Evolutionary conservation across 1,139 yeast genomes (phyloP), one percentile per base, ranked within the genome.

Genomic region (Yamadazyma dushanensis): DNA sequence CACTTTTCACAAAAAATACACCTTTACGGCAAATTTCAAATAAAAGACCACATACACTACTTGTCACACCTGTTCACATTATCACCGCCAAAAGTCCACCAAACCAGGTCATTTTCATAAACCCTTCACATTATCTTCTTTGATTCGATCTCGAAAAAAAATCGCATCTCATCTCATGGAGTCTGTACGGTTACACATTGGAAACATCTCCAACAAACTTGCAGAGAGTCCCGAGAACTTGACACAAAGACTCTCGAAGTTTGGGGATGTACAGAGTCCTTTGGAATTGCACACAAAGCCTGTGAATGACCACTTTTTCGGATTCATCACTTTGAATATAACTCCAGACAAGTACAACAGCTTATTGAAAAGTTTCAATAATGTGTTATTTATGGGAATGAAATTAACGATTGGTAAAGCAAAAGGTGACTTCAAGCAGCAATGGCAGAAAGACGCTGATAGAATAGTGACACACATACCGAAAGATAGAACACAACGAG

Each of bases 311-410:
- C 73, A 67, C 37, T 68, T 70, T 49, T 90, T 80, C 63, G 97
- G 82, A 1, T 88, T 73, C 49, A 57, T 85, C 2, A 78, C 83
- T 8, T 60, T 90, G 56, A 61, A 67, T 8, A 57, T 81, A n/a
- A 61, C 70, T 0, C 63, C 69, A 7, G 62, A 63, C 13, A 59
- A 68, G 19, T 73, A 67, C 40, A 63, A 60, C 1, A 73, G 73
- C 31, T 60, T 90, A 40, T 73, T 73, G 41, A 56, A 63, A 5
- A 65, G 83, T 1, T 72, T 86, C 43, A 74, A 86, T 54, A 94
- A 90, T 16, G 76, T 83, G 1, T 72, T 73, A 26, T 90, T 74
- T 57, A 87, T 85, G 73, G 96, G 95, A 1, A 70, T 81, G 33
- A 78, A 73, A 41, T 61, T 90, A 26, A 63, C 67, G 1, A 62